Evolutionary conservation across 495 filamentous ascomycete species (phyloP).

Genomic region (Parachaetomium inaequale): DNA sequence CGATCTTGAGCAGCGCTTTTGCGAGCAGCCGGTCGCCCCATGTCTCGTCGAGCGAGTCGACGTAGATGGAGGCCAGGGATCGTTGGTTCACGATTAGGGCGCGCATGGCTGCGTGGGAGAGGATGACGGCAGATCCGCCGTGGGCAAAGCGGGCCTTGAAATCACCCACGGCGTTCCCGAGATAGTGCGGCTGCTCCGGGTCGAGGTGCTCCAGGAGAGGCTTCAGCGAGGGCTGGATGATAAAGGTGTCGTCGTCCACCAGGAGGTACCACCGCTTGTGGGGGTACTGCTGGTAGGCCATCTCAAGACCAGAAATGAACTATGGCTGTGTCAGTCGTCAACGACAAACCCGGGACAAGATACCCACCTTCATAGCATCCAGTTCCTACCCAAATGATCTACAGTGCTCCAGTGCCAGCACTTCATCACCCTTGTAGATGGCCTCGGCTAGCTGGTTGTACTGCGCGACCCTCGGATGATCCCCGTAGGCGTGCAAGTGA

Average conservation of each 20-base stretch:
- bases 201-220: constrained; percentile 42
- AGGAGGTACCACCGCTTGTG: constrained; percentile 50
- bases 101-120: constrained; percentile 42
- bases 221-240: constrained; percentile 40
- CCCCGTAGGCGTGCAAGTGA: constrained; percentile 13
- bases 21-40: constrained; percentile 46
- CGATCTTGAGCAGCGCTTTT: constrained; percentile 38
- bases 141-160: constrained; percentile 47
- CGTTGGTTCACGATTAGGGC: constrained; percentile 34
- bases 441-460: constrained; percentile 37
- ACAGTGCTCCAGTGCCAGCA: constrained; percentile 33
- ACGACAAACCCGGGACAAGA: too few relatives aligned
- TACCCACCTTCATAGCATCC: constrained; percentile 45
- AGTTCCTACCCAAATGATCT: constrained; percentile 45
- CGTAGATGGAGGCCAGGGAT: constrained; percentile 30
- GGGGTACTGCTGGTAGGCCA: constrained; percentile 39
- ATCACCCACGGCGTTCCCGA: constrained; percentile 51
- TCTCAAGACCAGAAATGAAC: constrained; percentile 45
- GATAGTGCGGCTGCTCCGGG: constrained; percentile 37
- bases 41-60: constrained; percentile 38
- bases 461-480: constrained; percentile 33
- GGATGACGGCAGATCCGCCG: constrained; percentile 44
- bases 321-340: constrained; percentile 11
- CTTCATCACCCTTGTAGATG: constrained; percentile 34
- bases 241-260: constrained; percentile 47